Evolutionary conservation across 2,329 filamentous ascomycete genomes (phyloP).

Genomic region (Fusarium avenaceum): DNA sequence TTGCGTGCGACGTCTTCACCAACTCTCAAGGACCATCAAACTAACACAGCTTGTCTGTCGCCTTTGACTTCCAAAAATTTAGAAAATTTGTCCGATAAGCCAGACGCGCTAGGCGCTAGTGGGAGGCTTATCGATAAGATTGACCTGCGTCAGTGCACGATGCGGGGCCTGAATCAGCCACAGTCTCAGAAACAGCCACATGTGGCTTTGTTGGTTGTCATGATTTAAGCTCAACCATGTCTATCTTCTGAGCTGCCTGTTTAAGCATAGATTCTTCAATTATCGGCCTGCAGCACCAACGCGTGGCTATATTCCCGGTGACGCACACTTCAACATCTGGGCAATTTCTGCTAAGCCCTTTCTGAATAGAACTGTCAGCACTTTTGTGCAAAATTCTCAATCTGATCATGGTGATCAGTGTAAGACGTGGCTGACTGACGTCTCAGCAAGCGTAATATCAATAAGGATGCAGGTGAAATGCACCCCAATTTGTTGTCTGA

Average conservation of each 20-base stretch:
- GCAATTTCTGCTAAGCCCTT: not conserved
- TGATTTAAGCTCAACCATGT: slow-evolving; percentile 1
- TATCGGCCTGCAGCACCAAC: slow-evolving; percentile 21
- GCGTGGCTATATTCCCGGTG: slow-evolving; percentile 14
- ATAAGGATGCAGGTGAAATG: not conserved
- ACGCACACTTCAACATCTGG: slow-evolving; percentile 16
- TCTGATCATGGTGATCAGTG: not conserved
- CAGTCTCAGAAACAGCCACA: not conserved
- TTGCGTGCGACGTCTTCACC: slow-evolving; percentile 53
- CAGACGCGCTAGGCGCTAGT: slow-evolving; percentile 14
- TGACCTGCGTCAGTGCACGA: no score
- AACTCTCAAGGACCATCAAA: slow-evolving; percentile 43
- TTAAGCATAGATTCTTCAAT: slow-evolving; percentile 34
- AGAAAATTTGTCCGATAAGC: slow-evolving; percentile 46
- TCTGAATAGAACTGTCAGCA: not conserved
- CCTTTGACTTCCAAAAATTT: slow-evolving; percentile 46
- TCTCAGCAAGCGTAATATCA: slow-evolving; percentile 1
- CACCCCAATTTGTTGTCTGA: not conserved
- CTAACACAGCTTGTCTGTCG: slow-evolving; percentile 33
- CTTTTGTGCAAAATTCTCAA: not conserved
- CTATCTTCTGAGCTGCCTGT: slow-evolving; percentile 32
- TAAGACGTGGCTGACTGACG: slow-evolving; percentile 14
- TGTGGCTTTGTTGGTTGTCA: slow-evolving; percentile 8
- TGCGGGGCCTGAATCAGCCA: not conserved
- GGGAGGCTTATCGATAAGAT: slow-evolving; percentile 40